Conservation (phyloP, 2,329 filamentous ascomycete species). For the Lachnellula suecica region DNA sequence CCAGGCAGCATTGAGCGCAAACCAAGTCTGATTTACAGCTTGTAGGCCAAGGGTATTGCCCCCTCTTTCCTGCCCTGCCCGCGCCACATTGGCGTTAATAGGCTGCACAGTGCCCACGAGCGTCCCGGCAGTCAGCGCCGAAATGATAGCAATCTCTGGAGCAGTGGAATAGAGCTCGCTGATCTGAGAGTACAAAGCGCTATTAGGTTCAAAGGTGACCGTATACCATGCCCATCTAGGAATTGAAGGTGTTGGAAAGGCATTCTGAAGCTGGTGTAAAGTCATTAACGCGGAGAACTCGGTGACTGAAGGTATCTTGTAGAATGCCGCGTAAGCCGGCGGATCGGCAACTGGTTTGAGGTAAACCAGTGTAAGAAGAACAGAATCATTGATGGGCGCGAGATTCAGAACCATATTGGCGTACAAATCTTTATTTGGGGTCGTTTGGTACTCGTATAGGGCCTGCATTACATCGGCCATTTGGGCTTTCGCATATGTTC, state of each 20-base stretch:
- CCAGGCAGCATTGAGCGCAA: not conserved
- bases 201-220: not conserved
- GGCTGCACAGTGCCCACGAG: not conserved
- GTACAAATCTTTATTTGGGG: not conserved
- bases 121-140: not conserved
- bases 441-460: not conserved
- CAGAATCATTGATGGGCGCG: not conserved
- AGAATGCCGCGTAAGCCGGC: not conserved
- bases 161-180: not conserved
- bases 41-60: not conserved
- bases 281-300: not conserved
- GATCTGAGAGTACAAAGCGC: not conserved
- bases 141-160: not conserved
- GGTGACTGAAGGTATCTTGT: not conserved
- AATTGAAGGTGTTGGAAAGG: not conserved
- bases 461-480: not conserved
- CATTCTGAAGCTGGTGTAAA: not conserved
- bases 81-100: not conserved
- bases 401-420: not conserved
- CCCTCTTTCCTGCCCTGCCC: not conserved
- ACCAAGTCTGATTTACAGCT: constrained; percentile 4
- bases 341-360: not conserved
- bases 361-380: not conserved
- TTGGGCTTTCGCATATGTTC: not conserved
- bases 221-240: not conserved